Evolutionary conservation across 1,284 basidiomycete genomes (phyloP).

Genomic region (Meira nashicola): DNA sequence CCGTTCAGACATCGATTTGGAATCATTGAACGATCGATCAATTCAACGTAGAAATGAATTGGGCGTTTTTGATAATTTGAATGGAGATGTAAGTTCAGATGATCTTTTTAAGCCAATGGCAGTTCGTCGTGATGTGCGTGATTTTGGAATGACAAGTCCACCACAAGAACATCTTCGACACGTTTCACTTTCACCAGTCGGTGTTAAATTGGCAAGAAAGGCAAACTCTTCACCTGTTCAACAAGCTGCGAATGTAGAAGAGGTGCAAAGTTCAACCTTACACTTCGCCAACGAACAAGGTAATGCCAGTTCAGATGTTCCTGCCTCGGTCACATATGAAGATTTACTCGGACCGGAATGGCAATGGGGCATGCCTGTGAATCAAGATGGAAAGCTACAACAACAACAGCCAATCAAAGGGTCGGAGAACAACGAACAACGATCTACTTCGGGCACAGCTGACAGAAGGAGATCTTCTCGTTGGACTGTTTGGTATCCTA

Average conservation of each 20-base stretch:
- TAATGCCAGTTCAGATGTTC: not conserved
- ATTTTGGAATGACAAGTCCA: slow-evolving; percentile 40
- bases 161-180: slow-evolving; percentile 41
- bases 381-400: not conserved
- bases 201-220: not conserved
- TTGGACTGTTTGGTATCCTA: not conserved
- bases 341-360: slow-evolving; percentile 25
- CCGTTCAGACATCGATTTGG: not conserved
- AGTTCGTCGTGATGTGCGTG: slow-evolving; percentile 28
- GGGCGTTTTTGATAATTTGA: slow-evolving; percentile 11
- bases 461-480: no score
- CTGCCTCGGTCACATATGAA: slow-evolving; percentile 16
- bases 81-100: slow-evolving; percentile 13
- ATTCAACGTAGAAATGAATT: not conserved
- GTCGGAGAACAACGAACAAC: not conserved
- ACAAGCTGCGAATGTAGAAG: no score
- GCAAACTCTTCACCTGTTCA: not conserved
- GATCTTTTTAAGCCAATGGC: slow-evolving; percentile 21
- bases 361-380: slow-evolving; percentile 39
- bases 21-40: not conserved
- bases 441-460: not conserved
- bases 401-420: not conserved
- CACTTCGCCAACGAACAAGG: slow-evolving; percentile 18
- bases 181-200: slow-evolving; percentile 1
- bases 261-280: no score